These are phyloP conservation scores for Remersonia thermophila DNA, from an alignment of 2,329 filamentous ascomycete species.

Conservation along the genomic window DNA sequence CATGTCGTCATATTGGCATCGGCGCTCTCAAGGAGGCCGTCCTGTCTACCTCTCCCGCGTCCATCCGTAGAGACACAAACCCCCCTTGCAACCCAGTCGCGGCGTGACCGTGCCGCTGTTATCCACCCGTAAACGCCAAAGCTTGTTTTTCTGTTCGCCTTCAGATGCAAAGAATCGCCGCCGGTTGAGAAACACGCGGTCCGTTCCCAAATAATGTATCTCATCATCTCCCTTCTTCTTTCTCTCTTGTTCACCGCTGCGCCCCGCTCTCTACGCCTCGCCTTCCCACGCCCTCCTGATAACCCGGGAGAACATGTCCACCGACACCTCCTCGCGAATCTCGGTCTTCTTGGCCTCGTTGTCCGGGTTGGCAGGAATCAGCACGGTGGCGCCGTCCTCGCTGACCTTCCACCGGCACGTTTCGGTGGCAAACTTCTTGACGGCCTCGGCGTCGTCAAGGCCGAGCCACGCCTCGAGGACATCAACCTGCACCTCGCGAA, in stretches of 20 bases:
- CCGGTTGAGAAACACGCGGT: slow-evolving; percentile 5
- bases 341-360: slow-evolving; percentile 95
- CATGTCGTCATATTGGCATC: slow-evolving; percentile 14
- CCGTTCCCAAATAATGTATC: not conserved
- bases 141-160: slow-evolving; percentile 13
- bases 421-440: slow-evolving; percentile 69
- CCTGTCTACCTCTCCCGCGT: slow-evolving; percentile 2
- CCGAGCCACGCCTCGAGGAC: slow-evolving; percentile 68
- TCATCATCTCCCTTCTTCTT: too few relatives aligned
- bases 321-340: slow-evolving; percentile 88
- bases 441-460: slow-evolving; percentile 48
- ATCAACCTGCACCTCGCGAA: slow-evolving; percentile 56
- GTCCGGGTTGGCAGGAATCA: slow-evolving; percentile 84
- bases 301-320: slow-evolving; percentile 72
- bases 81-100: slow-evolving; percentile 10
- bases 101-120: slow-evolving; percentile 12
- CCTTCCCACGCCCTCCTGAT: slow-evolving; percentile 81
- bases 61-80: slow-evolving; percentile 7
- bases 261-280: slow-evolving; percentile 35
- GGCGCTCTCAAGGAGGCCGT: not conserved
- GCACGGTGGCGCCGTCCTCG: slow-evolving; percentile 51
- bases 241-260: too few relatives aligned
- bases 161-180: slow-evolving; percentile 19
- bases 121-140: slow-evolving; percentile 18
- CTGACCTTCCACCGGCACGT: slow-evolving; percentile 73